Conservation (phyloP, 345 rosid species). For the Balakata baccata region DNA sequence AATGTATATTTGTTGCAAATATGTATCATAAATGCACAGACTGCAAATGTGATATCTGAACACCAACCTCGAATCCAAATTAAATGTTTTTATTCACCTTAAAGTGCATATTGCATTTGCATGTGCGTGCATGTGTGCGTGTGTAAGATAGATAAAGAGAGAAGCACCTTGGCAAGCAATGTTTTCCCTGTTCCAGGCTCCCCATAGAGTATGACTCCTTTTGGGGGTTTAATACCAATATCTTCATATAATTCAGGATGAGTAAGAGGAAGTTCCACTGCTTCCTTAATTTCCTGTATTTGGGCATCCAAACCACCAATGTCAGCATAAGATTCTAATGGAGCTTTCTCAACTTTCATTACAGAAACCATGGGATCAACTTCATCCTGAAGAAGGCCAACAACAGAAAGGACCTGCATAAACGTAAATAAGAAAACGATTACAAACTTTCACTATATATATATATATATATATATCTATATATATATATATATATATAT, state of each 20-base stretch:
- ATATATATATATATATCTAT: too few species aligned
- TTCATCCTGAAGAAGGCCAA: conserved; percentile 36
- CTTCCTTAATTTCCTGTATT: conserved; percentile 37
- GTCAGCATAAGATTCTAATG: conserved; percentile 36
- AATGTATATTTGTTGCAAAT: not conserved
- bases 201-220: conserved; percentile 94
- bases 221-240: conserved; percentile 97
- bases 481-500: too few species aligned
- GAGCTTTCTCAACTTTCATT: conserved; percentile 41
- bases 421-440: not conserved
- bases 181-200: conserved; percentile 98
- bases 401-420: conserved; percentile 33
- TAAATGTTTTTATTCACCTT: not conserved
- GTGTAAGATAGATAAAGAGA: not conserved
- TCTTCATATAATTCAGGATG: conserved; percentile 95
- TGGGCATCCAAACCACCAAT: conserved; percentile 38
- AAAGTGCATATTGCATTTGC: not conserved
- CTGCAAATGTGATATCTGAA: not conserved
- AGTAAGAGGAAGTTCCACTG: conserved; percentile 90
- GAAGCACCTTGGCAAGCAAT: conserved; percentile 59
- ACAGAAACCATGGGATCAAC: conserved; percentile 41
- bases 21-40: not conserved
- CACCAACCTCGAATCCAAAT: not conserved
- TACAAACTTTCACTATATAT: too few species aligned
- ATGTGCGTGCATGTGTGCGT: not conserved